Evolutionary conservation across 495 filamentous ascomycete genomes (phyloP), one percentile per base, ranked within the genome.

Genomic region (Aspergillus sparsus): DNA sequence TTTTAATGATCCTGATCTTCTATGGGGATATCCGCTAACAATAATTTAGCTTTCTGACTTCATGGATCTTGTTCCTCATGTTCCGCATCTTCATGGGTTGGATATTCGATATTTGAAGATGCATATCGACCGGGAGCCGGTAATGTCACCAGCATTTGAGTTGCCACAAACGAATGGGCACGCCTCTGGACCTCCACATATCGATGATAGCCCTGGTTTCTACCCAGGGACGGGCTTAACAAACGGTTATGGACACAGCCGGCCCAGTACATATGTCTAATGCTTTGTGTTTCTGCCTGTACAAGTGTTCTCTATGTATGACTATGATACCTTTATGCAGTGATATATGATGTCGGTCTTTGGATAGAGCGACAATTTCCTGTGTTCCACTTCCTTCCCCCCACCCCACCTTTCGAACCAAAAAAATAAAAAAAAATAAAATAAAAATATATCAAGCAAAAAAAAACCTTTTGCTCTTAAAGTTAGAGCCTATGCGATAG

Each of bases 21-120:
- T 66, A 74, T 49, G 2, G 27, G 27, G 21, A 27, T 27, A 3
- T 27, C 21, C 21, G 21, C 21, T 27, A 27, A 27, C 21, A 27
- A 27, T 27, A 27, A 27, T 27, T 34, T 31, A 88, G 85, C 81
- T 88, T 51, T 86, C 87, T 53, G 89, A 92, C 68, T 89, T 92
- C 70, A 83, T 89, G 79, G 84, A 82, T 65, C 82, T 88, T 37
- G 82, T 90, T 34, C 86, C 88, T 13, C 85, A 85, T 61, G 82
- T 89, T 55, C 83, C 83, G 47, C 89, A 92, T 69, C 81, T 92
- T 16, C 81, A 83, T 33, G 81, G 83, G 54, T 49, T 92, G 44
- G 79, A 83, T 50, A 74, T 89, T 10, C 72, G 77, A 16, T 77
- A 77, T 49, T 36, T 80, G 49, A 76, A 69, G 59, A 80, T 80